phyloP scores from a whole-genome alignment of 129 eudicot genomes.

The Glebionis coronaria region DNA sequence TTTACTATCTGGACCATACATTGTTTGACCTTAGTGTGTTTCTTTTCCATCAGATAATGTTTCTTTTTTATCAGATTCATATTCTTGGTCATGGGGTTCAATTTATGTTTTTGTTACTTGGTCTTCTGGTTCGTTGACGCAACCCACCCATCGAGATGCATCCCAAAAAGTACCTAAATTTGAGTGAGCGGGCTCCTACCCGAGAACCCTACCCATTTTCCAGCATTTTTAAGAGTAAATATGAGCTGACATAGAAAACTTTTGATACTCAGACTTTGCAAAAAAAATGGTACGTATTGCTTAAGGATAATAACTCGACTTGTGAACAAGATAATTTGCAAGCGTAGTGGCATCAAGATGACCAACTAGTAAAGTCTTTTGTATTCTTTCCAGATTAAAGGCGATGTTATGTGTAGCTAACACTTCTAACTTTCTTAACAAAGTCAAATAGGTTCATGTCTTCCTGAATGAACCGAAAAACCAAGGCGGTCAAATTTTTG shows the following conservation, averaged over 20 bases:
- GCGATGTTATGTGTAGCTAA: slow-evolving; percentile 82
- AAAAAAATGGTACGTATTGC: background rate
- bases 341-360: slow-evolving; percentile 92
- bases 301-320: slow-evolving; percentile 43
- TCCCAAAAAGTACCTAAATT: too few species aligned
- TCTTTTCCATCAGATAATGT: too few species aligned
- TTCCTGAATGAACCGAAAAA: slow-evolving; percentile 49
- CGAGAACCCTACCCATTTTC: too few species aligned
- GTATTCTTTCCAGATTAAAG: slow-evolving; percentile 70
- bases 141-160: too few species aligned
- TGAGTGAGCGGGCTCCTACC: too few species aligned
- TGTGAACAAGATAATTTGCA: slow-evolving; percentile 95
- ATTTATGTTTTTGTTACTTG: too few species aligned
- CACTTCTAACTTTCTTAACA: slow-evolving; percentile 90
- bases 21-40: too few species aligned
- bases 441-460: slow-evolving; percentile 97
- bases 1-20: too few species aligned
- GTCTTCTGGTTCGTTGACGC: too few species aligned
- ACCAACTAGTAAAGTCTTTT: slow-evolving; percentile 83
- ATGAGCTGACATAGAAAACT: background rate
- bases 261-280: background rate
- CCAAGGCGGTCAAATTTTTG: background rate
- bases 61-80: too few species aligned
- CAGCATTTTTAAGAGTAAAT: background rate
- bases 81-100: too few species aligned